phyloP scores from a whole-genome alignment of 164 flowering plant genomes.

The Litsea cubeba region DNA sequence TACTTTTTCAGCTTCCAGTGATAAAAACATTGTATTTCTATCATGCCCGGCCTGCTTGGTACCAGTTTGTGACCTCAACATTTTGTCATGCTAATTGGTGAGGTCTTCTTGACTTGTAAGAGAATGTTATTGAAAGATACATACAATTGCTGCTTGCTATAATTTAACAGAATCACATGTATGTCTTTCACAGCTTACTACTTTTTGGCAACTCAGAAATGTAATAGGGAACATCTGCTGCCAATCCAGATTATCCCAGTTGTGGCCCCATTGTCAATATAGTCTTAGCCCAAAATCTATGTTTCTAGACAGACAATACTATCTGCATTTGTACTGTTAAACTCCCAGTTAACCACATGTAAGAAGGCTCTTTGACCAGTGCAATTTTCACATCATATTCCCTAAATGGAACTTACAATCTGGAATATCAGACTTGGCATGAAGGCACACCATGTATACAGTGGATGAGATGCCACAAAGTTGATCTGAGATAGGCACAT shows the following conservation, averaged over 20 bases:
- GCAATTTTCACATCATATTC: neutral
- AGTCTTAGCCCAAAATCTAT: neutral
- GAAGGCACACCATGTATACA: neutral
- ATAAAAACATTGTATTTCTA: conserved; percentile 52
- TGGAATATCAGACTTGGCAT: neutral
- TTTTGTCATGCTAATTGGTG: conserved; percentile 97
- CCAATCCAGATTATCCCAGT: neutral
- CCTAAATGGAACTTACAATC: neutral
- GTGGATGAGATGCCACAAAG: neutral
- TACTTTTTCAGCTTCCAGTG: conserved; percentile 6
- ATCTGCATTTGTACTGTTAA: neutral
- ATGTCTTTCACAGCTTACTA: neutral
- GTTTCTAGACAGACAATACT: neutral
- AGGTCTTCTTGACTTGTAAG: conserved; percentile 19
- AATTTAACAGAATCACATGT: neutral
- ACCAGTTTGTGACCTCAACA: conserved; percentile 89
- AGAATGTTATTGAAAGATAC: no score
- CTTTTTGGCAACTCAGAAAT: neutral
- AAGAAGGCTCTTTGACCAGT: neutral
- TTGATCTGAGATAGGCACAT: neutral
- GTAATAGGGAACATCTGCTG: neutral
- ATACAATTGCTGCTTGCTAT: neutral
- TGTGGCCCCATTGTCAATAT: no score
- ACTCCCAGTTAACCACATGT: neutral
- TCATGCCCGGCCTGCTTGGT: conserved; percentile 83